Base-by-base conservation (phyloP, 2,329 filamentous ascomycete species). In the Beauveria sp. region DNA sequence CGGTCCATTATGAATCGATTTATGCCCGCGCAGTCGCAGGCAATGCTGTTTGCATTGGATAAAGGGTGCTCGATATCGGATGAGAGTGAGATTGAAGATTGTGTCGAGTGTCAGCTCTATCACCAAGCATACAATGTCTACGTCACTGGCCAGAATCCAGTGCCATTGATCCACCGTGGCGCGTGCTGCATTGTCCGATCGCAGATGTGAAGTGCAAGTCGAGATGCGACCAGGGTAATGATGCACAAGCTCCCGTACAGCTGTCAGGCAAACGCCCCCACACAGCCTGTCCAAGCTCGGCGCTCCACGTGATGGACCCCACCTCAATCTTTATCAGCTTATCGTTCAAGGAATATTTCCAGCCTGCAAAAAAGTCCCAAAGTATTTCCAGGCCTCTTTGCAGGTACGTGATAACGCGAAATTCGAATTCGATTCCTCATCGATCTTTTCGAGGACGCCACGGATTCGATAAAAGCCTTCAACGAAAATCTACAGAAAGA, bases 1-100 rank as follows among this genome's bases (percentile, higher is more conserved):
- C 83, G 80, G 66, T 85, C 83, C 81, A 85, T 82, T 67, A 61
- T 46, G 54, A 28, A 20, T 54, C 18, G 30, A 44, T 20, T 43
- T 61, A 55, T 41, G 20, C 41, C 14, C 30, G 50, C 41, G 50
- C 34, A 30, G 34, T 59, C 30, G 28, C 20, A 51, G 44, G 16
- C 8, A 22, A 24, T 22, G 30, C 20, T 53, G 50, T 59, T 47
- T 46, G 57, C 50, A 54, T 54, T 7, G 50, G 50, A 28, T 5
- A 12, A 9, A 24, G 16, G 26, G 14, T 28, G 30, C 26, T 46
- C 54, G 55, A 30, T 28, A 16, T 52, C 20, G 7, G 18, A 24
- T 3, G 40, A 52, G 18, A 37, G 44, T 12, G 8, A 8, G 30
- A 18, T 8, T 2, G 28, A 5, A 10, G 24, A 47, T 40, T 18